Evolutionary conservation across 2,329 filamentous ascomycete species (phyloP), one percentile per base, ranked within the genome.

Genomic region (Penicillium aurantiogriseum): DNA sequence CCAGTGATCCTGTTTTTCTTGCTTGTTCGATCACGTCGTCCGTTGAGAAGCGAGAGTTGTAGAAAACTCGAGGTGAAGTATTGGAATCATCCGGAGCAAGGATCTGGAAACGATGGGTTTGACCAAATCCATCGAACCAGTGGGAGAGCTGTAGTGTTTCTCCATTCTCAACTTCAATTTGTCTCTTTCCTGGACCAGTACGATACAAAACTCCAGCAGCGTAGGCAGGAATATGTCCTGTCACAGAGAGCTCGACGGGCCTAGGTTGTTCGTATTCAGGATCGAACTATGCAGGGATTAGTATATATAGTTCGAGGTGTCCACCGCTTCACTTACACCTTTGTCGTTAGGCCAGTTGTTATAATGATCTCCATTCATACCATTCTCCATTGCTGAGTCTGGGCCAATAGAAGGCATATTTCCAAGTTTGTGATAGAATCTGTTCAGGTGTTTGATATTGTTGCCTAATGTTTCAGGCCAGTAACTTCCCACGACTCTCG

Each of bases 71-170:
- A 10, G 70, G 59, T 5, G 68, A 68, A 29, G 57, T 66, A 19
- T 74, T 56, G 0, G 69, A 63, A 4, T 74, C 66, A 2, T 69
- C 65, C 0, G 79, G 61, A 0, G 81, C 69, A 3, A 85, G 66
- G 33, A 93, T 88, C 56, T 90, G 81, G 69, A 93, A 93, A 29
- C 84, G 85, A 74, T 93, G 89, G 80, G 54, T 89, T 84, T 3
- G 85, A 83, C 57, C 69, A 48, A 91, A 85, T 6, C 88, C 88
- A 69, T 94, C 91, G 64, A 94, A 94, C 90, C 90, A 94, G 71
- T 94, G 90, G 1, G 81, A 83, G 13, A 87, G 79, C 33, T 80
- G 77, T 66, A 87, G 86, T 0, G 80, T 83, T 15, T 74, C 75
- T n/a, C 85, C 85, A 4, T 79, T 79, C 2, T 83, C 74, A 0